Percentiles rank a stretch among this genome's conserved stretches.
Evolutionary conservation across 2,329 filamentous ascomycete genomes (phyloP).

Genomic region (Pseudocercospora musae): DNA sequence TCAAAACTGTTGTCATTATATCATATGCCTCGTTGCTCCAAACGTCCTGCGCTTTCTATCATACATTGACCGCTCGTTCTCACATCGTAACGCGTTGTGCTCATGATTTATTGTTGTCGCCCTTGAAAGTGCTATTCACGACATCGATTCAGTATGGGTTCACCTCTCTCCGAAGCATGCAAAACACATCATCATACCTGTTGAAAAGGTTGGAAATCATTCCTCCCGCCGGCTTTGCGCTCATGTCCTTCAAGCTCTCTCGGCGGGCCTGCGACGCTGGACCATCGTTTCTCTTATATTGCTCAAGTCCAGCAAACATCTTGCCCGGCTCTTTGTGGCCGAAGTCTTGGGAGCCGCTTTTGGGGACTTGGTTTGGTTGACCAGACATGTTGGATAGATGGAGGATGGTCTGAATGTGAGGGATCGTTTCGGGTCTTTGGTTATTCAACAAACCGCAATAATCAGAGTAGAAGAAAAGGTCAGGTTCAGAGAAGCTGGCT

Average conservation of each 20-base stretch:
- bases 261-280: constrained; percentile 6
- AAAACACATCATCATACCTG: constrained; percentile 8
- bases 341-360: constrained; percentile 11
- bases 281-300: constrained; percentile 14
- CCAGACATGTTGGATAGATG: background rate
- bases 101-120: background rate
- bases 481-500: background rate
- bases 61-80: too few relatives aligned
- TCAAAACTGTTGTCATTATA: background rate
- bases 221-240: constrained; percentile 8
- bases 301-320: constrained; percentile 15
- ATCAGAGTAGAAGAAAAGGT: too few relatives aligned
- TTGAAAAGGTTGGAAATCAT: constrained; percentile 13
- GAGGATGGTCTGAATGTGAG: too few relatives aligned
- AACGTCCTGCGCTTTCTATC: background rate
- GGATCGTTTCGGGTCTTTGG: too few relatives aligned
- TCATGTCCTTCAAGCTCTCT: constrained; percentile 12
- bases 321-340: constrained; percentile 10
- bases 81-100: background rate
- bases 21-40: background rate
- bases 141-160: background rate
- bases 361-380: constrained; percentile 14
- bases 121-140: constrained; percentile 1
- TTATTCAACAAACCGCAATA: too few relatives aligned
- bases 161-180: background rate